Evolutionary conservation across 1,139 yeast genomes (phyloP), one percentile per base, ranked within the genome.

Genomic region (Yamadazyma membranifaciens): DNA sequence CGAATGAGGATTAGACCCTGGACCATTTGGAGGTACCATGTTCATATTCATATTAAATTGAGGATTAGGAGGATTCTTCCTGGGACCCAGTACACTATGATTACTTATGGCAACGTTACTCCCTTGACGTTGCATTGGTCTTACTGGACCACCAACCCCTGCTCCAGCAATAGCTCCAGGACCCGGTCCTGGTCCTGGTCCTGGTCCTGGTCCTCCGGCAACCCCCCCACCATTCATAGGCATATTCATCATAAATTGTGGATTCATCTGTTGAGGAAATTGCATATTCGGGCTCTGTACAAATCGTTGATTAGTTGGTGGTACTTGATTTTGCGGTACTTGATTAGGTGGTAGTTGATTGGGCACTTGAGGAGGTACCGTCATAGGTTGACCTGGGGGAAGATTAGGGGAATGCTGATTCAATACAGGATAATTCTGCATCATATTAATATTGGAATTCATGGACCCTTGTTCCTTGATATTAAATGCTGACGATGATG

Each of bases 151-250:
- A n/a, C n/a, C n/a, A n/a, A n/a, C n/a, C n/a, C n/a, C n/a, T n/a
- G n/a, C n/a, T n/a, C n/a, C n/a, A n/a, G n/a, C n/a, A n/a, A n/a
- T n/a, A n/a, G 55, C 49, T 16, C 65, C 24, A 20, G 24, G 39
- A 11, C 14, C 14, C 12, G n/a, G 30, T 3, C 30, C 30, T 27
- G n/a, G 30, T 3, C 30, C 30, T 27, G 9, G 13, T n/a, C 14
- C 14, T 27, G 13, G 30, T n/a, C 24, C 24, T 20, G 42, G 49
- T 63, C 43, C 57, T 48, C 3, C 54, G 57, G 2, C 63, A 63
- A 14, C 63, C 11, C 41, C 41, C 4, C 30, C 30, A 27, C 30
- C 30, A 27, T 27, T 27, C 30, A 27, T 27, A 6, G 13, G 41
- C 27, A 33, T 40, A 33, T 48, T 50, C 4, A 40, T 42, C 33